Conservation (phyloP, 148 eudicot genomes). For the Fagopyrum homotropicum region DNA sequence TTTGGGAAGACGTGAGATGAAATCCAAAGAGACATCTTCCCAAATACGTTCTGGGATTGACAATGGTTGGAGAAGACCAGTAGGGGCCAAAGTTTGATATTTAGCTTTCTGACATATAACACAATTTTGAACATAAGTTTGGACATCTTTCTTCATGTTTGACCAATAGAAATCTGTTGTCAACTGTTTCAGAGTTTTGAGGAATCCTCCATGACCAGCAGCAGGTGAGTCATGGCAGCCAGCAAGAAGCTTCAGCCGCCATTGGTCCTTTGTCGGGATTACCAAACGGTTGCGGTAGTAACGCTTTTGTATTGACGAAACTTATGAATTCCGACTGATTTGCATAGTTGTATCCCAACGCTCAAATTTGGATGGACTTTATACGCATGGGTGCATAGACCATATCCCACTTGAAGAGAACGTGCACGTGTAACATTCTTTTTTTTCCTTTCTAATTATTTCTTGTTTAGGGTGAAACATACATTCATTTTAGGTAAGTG, state of each 20-base stretch:
- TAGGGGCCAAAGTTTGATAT: not conserved
- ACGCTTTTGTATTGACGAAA: not conserved
- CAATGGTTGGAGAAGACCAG: too few species aligned
- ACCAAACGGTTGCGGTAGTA: too few species aligned
- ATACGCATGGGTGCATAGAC: not conserved
- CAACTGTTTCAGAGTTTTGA: not conserved
- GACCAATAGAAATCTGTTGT: not conserved
- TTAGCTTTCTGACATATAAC: too few species aligned
- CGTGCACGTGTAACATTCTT: not conserved
- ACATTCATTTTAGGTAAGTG: not conserved
- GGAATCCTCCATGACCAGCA: not conserved
- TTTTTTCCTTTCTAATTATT: not conserved
- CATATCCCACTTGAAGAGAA: not conserved
- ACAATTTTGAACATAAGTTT: not conserved
- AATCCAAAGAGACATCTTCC: too few species aligned
- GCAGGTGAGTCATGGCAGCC: too few species aligned
- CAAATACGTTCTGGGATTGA: too few species aligned
- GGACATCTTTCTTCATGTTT: not conserved
- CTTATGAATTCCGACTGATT: not conserved
- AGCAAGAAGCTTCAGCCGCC: too few species aligned
- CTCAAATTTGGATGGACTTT: not conserved
- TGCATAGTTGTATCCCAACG: not conserved
- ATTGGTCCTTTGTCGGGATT: too few species aligned
- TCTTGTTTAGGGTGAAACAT: not conserved
- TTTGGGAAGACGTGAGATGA: too few species aligned